Evolutionary conservation across 2,329 filamentous ascomycete genomes (phyloP).

Genomic region (Lachnellula suecica): DNA sequence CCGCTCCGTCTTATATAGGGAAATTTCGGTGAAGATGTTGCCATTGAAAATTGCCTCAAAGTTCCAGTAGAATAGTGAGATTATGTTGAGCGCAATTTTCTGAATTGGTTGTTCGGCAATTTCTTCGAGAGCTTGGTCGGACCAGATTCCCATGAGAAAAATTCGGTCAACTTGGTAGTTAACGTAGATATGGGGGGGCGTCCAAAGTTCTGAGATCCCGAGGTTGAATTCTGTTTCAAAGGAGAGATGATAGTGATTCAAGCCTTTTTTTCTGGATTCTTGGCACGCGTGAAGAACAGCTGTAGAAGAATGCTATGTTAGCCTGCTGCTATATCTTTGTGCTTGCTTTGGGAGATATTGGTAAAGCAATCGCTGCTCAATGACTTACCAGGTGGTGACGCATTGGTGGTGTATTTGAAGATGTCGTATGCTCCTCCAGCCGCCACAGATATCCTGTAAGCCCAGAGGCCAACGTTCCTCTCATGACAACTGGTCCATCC

Average conservation of each 20-base stretch:
- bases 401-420: not conserved
- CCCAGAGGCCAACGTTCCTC: not conserved
- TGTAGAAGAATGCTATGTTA: not conserved
- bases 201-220: not conserved
- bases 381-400: not conserved
- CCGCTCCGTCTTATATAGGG: not conserved
- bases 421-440: not conserved
- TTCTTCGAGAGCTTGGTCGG: not conserved
- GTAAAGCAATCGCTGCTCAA: not conserved
- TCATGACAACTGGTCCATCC: not conserved
- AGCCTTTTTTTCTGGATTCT: not conserved
- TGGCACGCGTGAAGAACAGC: not conserved
- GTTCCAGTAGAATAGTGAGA: not conserved
- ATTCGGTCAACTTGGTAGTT: not conserved
- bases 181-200: not conserved
- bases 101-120: not conserved
- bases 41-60: not conserved
- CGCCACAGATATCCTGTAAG: not conserved
- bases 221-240: not conserved
- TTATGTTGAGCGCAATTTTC: not conserved
- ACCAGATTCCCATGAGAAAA: not conserved
- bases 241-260: not conserved
- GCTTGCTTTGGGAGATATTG: not conserved
- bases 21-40: not conserved
- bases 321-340: no score